These are phyloP conservation scores for Samsoniella hepiali DNA, from an alignment of 2,329 filamentous ascomycete species.

Conservation along the genomic window DNA sequence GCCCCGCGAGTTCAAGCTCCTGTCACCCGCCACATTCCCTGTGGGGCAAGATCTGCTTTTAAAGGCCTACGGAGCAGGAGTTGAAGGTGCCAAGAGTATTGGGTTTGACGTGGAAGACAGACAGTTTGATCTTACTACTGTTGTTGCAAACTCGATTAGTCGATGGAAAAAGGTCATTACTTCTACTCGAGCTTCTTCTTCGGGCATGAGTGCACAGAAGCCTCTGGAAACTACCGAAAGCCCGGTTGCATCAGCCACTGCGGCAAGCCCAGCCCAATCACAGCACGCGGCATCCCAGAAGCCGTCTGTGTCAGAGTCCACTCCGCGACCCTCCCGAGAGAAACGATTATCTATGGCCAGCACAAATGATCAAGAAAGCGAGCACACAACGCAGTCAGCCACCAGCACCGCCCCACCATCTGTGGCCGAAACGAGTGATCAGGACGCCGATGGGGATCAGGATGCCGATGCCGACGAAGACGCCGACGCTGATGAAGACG, in stretches of 20 bases:
- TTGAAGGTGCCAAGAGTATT: constrained; percentile 38
- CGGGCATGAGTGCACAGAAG: constrained; percentile 50
- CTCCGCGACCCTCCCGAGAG: constrained; percentile 22
- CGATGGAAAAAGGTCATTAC: constrained; percentile 61
- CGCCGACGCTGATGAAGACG: neutral
- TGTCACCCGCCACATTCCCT: constrained; percentile 50
- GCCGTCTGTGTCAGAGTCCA: constrained; percentile 22
- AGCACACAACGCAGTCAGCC: constrained; percentile 31
- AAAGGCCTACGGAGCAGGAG: constrained; percentile 44
- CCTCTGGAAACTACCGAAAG: constrained; percentile 39
- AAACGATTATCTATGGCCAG: constrained; percentile 36
- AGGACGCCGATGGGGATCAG: constrained; percentile 31
- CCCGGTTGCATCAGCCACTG: constrained; percentile 16
- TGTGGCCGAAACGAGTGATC: constrained; percentile 46
- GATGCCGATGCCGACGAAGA: constrained; percentile 19
- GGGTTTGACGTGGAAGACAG: constrained; percentile 51
- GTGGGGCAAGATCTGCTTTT: constrained; percentile 48
- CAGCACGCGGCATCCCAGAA: constrained; percentile 24
- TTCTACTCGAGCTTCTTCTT: constrained; percentile 42
- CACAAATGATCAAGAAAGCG: constrained; percentile 33
- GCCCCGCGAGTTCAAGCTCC: constrained; percentile 55
- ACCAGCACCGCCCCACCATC: constrained; percentile 38
- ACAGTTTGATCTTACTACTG: constrained; percentile 48
- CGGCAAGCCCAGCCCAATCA: constrained; percentile 23
- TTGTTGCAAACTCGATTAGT: constrained; percentile 54